Conservation (phyloP, 176 grass and related monocot genomes). For the Bromus sterilis region DNA sequence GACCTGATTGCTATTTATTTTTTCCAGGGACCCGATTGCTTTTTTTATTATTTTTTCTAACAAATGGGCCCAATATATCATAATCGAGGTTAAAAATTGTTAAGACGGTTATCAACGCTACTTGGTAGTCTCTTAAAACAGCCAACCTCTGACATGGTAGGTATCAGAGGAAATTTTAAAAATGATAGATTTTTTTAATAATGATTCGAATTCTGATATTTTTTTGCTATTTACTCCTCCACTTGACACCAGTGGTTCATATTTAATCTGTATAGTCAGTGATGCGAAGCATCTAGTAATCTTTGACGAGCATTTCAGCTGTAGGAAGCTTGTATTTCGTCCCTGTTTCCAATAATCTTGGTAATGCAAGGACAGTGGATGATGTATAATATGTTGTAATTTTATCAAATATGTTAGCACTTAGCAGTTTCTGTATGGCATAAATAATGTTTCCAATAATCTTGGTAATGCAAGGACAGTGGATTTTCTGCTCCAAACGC, state of each 20-base stretch:
- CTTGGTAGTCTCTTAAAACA: too few species aligned
- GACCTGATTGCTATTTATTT: too few species aligned
- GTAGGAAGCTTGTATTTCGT: background rate
- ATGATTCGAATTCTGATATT: too few species aligned
- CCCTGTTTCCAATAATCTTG: background rate
- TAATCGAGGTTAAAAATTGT: too few species aligned
- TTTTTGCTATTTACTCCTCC: too few species aligned
- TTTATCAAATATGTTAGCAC: background rate
- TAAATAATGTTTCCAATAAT: background rate
- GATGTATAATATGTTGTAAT: background rate
- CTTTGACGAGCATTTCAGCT: background rate
- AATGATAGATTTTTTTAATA: too few species aligned
- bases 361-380: background rate
- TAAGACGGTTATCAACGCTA: too few species aligned
- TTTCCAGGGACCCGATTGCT: too few species aligned
- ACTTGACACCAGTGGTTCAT: background rate
- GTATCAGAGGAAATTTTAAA: too few species aligned
- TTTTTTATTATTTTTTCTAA: too few species aligned
- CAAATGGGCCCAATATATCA: too few species aligned
- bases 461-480: background rate
- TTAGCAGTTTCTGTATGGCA: background rate
- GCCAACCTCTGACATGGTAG: too few species aligned
- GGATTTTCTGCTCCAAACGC: background rate
- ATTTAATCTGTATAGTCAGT: conserved; percentile 15
- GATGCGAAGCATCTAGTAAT: background rate